Conservation (phyloP, 139 green algal species). For the Tetradesmus obliquus region DNA sequence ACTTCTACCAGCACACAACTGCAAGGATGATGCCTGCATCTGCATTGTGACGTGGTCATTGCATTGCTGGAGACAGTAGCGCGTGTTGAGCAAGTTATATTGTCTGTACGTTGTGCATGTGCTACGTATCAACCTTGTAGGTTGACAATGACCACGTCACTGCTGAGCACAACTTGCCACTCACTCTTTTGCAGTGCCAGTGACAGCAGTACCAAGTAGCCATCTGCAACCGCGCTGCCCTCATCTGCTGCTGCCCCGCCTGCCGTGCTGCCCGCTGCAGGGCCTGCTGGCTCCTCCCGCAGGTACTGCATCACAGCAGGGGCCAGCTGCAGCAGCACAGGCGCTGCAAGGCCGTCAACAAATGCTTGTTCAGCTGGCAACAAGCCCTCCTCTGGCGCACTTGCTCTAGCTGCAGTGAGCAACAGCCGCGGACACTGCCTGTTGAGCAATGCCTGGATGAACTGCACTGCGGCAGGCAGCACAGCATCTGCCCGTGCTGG, state of each 20-base stretch:
- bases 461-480: neutral
- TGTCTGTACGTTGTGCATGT: too few relatives aligned
- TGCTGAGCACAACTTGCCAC: neutral
- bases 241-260: neutral
- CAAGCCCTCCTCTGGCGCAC: neutral
- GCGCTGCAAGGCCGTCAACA: neutral
- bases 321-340: neutral
- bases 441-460: neutral
- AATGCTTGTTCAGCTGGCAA: neutral
- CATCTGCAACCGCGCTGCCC: neutral
- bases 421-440: neutral
- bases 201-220: neutral
- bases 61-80: too few relatives aligned
- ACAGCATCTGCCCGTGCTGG: neutral
- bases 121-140: too few relatives aligned
- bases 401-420: neutral
- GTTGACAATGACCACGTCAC: too few relatives aligned
- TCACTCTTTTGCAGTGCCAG: neutral
- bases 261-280: neutral
- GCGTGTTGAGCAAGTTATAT: too few relatives aligned
- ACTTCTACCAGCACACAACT: too few relatives aligned
- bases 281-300: neutral
- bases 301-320: neutral
- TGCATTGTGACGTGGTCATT: too few relatives aligned
- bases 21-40: too few relatives aligned